phyloP scores from a whole-genome alignment of 2,329 filamentous ascomycete genomes.

The Samsoniella hepiali region DNA sequence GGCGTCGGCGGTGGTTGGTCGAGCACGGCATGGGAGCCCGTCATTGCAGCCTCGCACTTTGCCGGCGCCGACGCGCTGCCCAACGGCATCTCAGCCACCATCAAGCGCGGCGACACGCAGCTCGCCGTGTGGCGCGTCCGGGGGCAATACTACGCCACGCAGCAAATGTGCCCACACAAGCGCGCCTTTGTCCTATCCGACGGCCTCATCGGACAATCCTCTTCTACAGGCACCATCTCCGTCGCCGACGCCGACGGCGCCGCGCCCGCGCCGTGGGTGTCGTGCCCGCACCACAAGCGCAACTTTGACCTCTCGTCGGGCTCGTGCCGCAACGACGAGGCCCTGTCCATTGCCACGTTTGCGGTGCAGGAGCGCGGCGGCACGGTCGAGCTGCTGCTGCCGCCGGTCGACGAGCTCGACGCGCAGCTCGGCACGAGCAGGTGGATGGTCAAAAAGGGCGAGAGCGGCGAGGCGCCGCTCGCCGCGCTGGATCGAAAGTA shows the following conservation, averaged over 20 bases:
- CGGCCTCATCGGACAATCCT: conserved; percentile 71
- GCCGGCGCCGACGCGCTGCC: conserved; percentile 58
- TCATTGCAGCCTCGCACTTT: conserved; percentile 70
- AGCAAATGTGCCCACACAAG: conserved; percentile 95
- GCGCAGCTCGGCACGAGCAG: conserved; percentile 70
- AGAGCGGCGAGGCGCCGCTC: conserved; percentile 44
- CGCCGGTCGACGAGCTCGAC: conserved; percentile 78
- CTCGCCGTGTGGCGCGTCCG: conserved; percentile 81
- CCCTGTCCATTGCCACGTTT: conserved; percentile 80
- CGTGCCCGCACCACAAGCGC: conserved; percentile 84
- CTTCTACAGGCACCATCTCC: conserved; percentile 16
- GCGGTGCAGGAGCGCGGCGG: conserved; percentile 67
- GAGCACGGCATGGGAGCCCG: conserved; percentile 68
- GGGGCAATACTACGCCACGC: conserved; percentile 77
- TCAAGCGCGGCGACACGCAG: conserved; percentile 87
- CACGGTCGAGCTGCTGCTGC: conserved; percentile 75
- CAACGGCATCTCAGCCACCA: conserved; percentile 69
- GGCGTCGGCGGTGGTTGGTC: conserved; percentile 44
- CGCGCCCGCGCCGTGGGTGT: conserved; percentile 64
- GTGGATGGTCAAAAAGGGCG: conserved; percentile 75
- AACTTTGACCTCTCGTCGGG: conserved; percentile 77
- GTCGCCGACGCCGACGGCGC: conserved; percentile 25
- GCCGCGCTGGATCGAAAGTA: conserved; percentile 47
- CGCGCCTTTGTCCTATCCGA: conserved; percentile 86
- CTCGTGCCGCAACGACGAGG: conserved; percentile 69